Evolutionary conservation across 345 rosid species (phyloP).

Genomic region (Dovyalis caffra): DNA sequence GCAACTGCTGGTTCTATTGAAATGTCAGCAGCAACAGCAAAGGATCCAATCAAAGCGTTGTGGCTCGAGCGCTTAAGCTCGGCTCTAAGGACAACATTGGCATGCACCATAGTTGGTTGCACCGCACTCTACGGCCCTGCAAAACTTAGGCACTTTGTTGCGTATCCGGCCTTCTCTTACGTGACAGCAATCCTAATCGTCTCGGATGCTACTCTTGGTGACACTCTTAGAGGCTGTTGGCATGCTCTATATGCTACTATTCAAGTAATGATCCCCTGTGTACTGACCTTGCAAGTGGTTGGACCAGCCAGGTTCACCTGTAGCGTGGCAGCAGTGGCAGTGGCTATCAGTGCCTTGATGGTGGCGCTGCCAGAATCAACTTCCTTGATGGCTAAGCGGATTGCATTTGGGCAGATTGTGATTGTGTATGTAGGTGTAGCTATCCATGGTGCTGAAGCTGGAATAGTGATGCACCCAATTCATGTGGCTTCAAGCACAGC

Average conservation of each 20-base stretch:
- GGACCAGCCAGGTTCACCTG: conserved; percentile 45
- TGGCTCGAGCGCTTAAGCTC: conserved; percentile 18
- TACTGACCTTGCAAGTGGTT: conserved; percentile 39
- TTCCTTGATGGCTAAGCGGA: conserved; percentile 58
- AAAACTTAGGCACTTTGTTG: conserved; percentile 24
- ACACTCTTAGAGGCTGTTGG: conserved; percentile 52
- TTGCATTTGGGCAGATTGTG: conserved; percentile 79
- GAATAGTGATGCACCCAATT: conserved; percentile 46
- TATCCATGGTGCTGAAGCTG: conserved; percentile 40
- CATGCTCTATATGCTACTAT: conserved; percentile 48
- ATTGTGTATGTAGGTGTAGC: conserved; percentile 58
- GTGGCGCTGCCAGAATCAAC: conserved; percentile 77
- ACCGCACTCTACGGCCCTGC: conserved; percentile 60
- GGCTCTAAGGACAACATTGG: conserved; percentile 55
- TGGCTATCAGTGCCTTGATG: conserved; percentile 49
- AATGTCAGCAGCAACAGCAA: background rate
- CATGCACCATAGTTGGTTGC: conserved; percentile 63
- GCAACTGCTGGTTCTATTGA: too few relatives aligned
- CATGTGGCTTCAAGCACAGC: conserved; percentile 66
- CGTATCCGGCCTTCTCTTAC: conserved; percentile 70
- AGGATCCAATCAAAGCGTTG: background rate
- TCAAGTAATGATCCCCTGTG: conserved; percentile 41
- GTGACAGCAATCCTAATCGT: conserved; percentile 64
- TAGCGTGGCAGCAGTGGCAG: conserved; percentile 49
- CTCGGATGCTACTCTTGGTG: conserved; percentile 70